Conservation (phyloP, 352 stramenopile genomes). For the Phytophthora rubi region DNA sequence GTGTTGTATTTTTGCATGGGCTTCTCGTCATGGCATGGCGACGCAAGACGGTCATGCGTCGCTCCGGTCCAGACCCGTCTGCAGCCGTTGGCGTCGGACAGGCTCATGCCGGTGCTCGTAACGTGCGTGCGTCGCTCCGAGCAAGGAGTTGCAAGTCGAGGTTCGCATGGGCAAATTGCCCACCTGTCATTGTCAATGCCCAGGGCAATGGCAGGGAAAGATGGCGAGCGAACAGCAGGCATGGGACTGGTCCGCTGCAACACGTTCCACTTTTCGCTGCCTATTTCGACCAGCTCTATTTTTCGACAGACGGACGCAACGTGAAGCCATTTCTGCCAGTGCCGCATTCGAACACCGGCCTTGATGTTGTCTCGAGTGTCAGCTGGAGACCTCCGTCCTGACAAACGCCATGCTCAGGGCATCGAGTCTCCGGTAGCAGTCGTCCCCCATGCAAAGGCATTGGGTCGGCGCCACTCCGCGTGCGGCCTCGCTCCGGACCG, state of each 20-base stretch:
- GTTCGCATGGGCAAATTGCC: too few relatives aligned
- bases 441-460: neutral
- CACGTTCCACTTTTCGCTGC: neutral
- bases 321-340: constrained; percentile 8
- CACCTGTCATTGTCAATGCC: too few relatives aligned
- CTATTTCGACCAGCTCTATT: constrained; percentile 15
- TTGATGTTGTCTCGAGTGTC: constrained; percentile 30
- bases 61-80: constrained; percentile 1
- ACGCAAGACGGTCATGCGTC: neutral
- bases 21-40: neutral
- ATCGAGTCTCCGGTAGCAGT: constrained; percentile 3
- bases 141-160: neutral
- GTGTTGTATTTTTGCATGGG: neutral
- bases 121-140: neutral
- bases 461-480: constrained; percentile 8
- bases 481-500: neutral
- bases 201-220: neutral
- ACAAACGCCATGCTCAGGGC: constrained; percentile 13
- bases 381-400: constrained; percentile 3
- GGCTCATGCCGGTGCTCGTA: constrained; percentile 1
- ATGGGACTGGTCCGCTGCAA: neutral
- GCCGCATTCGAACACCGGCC: neutral
- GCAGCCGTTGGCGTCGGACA: neutral
- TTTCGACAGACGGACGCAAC: constrained; percentile 13
- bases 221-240: neutral